phyloP scores from a whole-genome alignment of 192 early-diverging fungal genomes.

The Chytriomyces sp. region DNA sequence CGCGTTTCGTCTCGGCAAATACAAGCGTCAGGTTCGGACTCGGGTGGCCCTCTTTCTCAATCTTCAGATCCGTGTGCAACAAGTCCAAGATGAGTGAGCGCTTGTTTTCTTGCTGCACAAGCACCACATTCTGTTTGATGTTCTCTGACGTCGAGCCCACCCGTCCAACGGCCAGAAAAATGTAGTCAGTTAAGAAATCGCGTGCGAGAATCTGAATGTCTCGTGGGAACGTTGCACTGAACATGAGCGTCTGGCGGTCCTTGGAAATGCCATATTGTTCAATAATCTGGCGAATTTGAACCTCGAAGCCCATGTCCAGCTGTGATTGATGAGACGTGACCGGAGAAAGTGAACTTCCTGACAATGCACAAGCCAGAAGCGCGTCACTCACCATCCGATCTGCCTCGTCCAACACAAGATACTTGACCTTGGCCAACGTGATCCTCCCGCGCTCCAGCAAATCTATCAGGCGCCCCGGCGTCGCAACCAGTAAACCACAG shows the following conservation, averaged over 20 bases:
- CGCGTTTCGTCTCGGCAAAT: constrained; percentile 96
- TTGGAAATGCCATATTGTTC: constrained; percentile 68
- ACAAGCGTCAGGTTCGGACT: constrained; percentile 79
- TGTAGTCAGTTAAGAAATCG: constrained; percentile 81
- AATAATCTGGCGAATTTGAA: constrained; percentile 86
- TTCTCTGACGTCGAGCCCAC: constrained; percentile 94
- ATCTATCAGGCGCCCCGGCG: constrained; percentile 91
- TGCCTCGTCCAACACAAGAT: constrained; percentile 63
- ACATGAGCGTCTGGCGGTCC: constrained; percentile 90
- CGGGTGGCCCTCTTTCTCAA: constrained; percentile 40
- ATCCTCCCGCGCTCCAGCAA: constrained; percentile 81
- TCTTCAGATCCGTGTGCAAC: constrained; percentile 42
- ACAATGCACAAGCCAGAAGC: not conserved
- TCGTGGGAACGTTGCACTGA: constrained; percentile 94
- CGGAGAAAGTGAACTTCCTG: not conserved
- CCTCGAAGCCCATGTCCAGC: constrained; percentile 98
- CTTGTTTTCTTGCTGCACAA: constrained; percentile 94
- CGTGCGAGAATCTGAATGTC: constrained; percentile 87
- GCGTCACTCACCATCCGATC: constrained; percentile 48
- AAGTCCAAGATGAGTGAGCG: constrained; percentile 86
- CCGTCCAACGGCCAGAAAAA: constrained; percentile 86
- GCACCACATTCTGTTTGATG: constrained; percentile 90
- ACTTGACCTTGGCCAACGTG: constrained; percentile 72
- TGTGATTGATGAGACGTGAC: constrained; percentile 22
- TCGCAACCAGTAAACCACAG: constrained; percentile 91